Conservation (phyloP, 495 filamentous ascomycete species). For the Penicillium maclennaniae region DNA sequence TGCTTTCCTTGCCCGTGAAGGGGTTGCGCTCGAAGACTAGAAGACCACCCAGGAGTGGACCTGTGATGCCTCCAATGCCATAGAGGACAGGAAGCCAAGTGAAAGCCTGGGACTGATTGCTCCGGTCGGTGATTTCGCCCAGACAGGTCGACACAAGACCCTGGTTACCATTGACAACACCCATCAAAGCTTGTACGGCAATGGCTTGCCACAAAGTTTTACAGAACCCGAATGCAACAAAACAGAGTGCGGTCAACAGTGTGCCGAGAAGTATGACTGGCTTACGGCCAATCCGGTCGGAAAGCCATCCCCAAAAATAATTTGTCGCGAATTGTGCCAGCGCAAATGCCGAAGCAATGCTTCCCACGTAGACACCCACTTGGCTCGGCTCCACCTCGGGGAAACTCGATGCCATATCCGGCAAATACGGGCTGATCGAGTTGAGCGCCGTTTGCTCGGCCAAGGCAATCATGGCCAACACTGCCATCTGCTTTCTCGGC, state of each 20-base stretch:
- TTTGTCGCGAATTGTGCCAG: conserved; percentile 88
- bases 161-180: conserved; percentile 86
- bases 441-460: conserved; percentile 96
- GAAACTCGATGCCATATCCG: conserved; percentile 84
- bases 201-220: conserved; percentile 77
- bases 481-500: conserved; percentile 74
- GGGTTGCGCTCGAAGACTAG: conserved; percentile 60
- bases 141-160: conserved; percentile 86
- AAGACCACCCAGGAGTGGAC: conserved; percentile 83
- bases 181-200: conserved; percentile 82
- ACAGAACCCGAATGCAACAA: conserved; percentile 85
- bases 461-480: conserved; percentile 83
- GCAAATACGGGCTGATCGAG: conserved; percentile 93
- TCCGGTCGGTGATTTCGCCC: conserved; percentile 91
- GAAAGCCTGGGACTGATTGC: conserved; percentile 88
- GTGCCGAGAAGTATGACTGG: conserved; percentile 89
- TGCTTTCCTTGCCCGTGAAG: conserved; percentile 48
- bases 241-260: conserved; percentile 71
- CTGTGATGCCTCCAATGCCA: conserved; percentile 87
- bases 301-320: conserved; percentile 90
- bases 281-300: conserved; percentile 86
- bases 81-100: conserved; percentile 91
- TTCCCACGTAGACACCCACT: conserved; percentile 85
- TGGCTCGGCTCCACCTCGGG: conserved; percentile 66
- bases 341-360: conserved; percentile 86